Base-by-base conservation (phyloP, 2,329 filamentous ascomycete species). In the Botrytis fragariae region DNA sequence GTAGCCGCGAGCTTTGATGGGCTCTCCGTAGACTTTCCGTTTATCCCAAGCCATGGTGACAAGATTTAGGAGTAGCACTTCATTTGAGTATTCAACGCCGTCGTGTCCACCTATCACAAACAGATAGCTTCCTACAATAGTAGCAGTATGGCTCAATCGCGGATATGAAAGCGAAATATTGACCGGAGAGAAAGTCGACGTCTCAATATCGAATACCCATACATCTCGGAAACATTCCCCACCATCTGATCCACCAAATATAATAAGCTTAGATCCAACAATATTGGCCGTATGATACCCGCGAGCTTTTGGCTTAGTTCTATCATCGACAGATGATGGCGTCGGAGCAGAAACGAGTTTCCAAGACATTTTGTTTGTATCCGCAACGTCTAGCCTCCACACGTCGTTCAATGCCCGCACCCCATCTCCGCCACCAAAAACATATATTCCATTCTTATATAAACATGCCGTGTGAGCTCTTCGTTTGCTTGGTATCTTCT, bases 11-110 rank as follows among this genome's bases (percentile, higher is more conserved):
- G 89, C 89, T 78, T 85, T 88, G 0, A 90, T 90, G 18, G 88
- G 86, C 75, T 87, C 82, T 35, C 90, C 90, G 79, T 92, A 92
- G 14, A 91, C 88, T 75, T 85, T 87, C 74, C 90, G 85, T 79
- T 86, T 87, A 79, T 92, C 90, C 90, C 90, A 92, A n/a, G 89
- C 87, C 90, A 92, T 92, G 59, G 89, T 92, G 48, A 92, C 90
- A 9, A 92, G 84, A 79, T 92, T 92, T 45, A 92, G 84, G 69
- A 92, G 83, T 73, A 92, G 83, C 64, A 92, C 88, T 77, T 92
- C 90, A 82, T 91, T 91, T 73, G 86, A 89, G 82, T 92, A 92
- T 80, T 92, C 90, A 78, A 86, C 87, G 65, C 90, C 90, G 80
- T 92, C 90, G 81, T 92, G 90, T 39, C 90, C 90, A 63, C 90